Percentiles rank a stretch among this genome's conserved stretches.
Evolutionary conservation across 2,329 filamentous ascomycete species (phyloP).

Genomic region (Botryotinia globosa): DNA sequence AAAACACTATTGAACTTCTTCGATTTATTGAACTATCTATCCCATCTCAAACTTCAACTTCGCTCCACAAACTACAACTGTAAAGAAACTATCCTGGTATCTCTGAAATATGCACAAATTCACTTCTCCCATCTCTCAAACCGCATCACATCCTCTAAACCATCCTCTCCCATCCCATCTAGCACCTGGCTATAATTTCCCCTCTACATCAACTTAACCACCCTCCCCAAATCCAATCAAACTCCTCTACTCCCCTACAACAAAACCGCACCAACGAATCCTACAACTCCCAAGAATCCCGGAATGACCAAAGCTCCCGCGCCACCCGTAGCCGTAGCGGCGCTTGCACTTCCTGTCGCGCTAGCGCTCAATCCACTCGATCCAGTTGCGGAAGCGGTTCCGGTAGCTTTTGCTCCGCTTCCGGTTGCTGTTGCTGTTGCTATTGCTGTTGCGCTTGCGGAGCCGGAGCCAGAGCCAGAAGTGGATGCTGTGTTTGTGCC

Average conservation of each 20-base stretch:
- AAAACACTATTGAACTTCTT: not conserved
- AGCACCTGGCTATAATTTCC: not conserved
- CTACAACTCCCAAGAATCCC: constrained; percentile 3
- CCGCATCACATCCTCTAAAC: not conserved
- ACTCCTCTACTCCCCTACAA: not conserved
- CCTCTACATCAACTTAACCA: not conserved
- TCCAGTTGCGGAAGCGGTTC: not conserved
- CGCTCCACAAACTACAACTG: not conserved
- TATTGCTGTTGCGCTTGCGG: not conserved
- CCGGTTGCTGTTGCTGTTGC: constrained; percentile 3
- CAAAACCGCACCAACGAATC: not conserved
- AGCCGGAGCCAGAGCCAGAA: not conserved
- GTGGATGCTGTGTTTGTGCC: not conserved
- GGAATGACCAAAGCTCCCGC: constrained; percentile 2
- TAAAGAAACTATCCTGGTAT: constrained; percentile 3
- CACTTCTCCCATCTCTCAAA: not conserved
- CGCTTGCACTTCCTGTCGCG: constrained; percentile 8
- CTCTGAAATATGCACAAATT: not conserved
- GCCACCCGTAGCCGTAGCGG: not conserved
- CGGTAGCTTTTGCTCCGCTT: not conserved
- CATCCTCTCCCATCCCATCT: not conserved
- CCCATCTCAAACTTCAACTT: not conserved
- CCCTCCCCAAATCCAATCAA: not conserved
- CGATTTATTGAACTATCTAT: not conserved
- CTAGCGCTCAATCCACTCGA: not conserved